phyloP scores from a whole-genome alignment of 768 basidiomycete genomes.

The Cystofilobasidium bisporidii region DNA sequence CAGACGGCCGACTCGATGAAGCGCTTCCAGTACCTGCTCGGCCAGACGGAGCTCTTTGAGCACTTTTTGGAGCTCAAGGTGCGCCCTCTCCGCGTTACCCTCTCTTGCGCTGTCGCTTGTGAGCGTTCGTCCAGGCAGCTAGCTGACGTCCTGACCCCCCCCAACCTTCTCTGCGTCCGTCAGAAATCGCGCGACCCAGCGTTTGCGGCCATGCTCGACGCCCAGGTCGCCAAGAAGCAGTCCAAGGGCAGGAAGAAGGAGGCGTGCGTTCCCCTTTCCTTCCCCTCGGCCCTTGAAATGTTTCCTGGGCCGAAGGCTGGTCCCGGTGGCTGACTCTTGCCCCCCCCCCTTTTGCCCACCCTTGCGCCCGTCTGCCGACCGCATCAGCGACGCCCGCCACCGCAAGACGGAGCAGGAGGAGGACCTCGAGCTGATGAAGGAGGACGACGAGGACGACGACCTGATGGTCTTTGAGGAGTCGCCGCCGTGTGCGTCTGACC shows the following conservation, averaged over 20 bases:
- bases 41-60: constrained; percentile 95
- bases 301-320: too few species aligned
- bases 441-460: constrained; percentile 72
- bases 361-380: neutral
- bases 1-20: constrained; percentile 89
- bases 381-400: constrained; percentile 64
- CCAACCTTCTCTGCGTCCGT: neutral
- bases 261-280: constrained; percentile 46
- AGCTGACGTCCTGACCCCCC: neutral
- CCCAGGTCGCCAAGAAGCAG: constrained; percentile 46
- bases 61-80: constrained; percentile 98
- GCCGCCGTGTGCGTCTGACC: constrained; percentile 60
- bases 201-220: constrained; percentile 79
- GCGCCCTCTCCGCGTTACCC: constrained; percentile 31
- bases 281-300: too few species aligned
- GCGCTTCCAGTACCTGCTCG: constrained; percentile 91
- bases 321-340: too few species aligned
- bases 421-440: constrained; percentile 81
- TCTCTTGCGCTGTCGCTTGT: too few species aligned
- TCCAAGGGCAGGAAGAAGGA: constrained; percentile 68
- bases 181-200: constrained; percentile 84
- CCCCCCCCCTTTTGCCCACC: too few species aligned
- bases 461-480: constrained; percentile 83
- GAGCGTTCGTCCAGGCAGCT: too few species aligned
- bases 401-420: constrained; percentile 97